These are phyloP conservation scores for Diaporthe longicolla DNA, from an alignment of 2,329 filamentous ascomycete species.

Conservation along the genomic window DNA sequence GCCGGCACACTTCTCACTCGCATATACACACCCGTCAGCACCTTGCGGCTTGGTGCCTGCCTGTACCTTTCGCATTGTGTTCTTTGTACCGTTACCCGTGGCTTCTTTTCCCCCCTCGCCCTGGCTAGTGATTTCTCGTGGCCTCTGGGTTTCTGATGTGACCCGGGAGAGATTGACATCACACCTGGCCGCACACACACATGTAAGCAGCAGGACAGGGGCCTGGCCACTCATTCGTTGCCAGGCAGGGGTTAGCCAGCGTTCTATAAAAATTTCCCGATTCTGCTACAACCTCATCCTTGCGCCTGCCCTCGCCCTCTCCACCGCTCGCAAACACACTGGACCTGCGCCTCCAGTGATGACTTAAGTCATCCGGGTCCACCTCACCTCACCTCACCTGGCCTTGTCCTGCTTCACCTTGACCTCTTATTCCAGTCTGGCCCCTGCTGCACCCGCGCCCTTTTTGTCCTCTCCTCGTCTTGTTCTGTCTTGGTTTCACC, in stretches of 20 bases:
- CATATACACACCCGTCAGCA: neutral
- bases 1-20: neutral
- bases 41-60: conserved; percentile 14
- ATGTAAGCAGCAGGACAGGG: conserved; percentile 26
- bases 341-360: conserved; percentile 32
- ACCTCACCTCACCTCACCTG: conserved; percentile 36
- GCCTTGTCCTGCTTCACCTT: conserved; percentile 32
- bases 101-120: neutral
- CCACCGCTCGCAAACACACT: conserved; percentile 33
- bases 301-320: conserved; percentile 30
- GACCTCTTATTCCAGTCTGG: conserved; percentile 3
- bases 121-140: conserved; percentile 18
- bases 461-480: neutral
- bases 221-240: conserved; percentile 20
- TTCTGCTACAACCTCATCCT: conserved; percentile 32
- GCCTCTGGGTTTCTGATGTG: conserved; percentile 27
- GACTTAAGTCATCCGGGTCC: conserved; percentile 38
- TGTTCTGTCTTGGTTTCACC: neutral
- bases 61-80: neutral
- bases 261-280: conserved; percentile 30
- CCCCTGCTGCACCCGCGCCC: neutral
- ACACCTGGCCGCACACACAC: conserved; percentile 11
- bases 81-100: neutral
- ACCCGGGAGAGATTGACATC: conserved; percentile 20
- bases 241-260: conserved; percentile 10